Conservation (phyloP, 2,329 filamentous ascomycete genomes). For the Cladophialophora carrionii region DNA sequence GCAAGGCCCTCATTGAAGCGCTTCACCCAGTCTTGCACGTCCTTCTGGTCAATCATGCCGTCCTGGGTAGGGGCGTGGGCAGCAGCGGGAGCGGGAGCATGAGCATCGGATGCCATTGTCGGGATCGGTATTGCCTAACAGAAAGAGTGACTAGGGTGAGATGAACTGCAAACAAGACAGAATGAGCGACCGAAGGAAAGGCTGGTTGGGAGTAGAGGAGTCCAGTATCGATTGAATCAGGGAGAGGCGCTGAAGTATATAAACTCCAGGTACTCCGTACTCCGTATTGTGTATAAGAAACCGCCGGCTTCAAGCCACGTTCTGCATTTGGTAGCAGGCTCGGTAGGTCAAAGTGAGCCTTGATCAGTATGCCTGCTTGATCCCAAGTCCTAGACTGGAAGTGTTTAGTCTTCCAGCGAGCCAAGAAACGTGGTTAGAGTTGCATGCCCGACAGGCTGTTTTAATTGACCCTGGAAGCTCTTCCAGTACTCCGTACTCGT, state of each 20-base stretch:
- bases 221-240: neutral
- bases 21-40: conserved; percentile 28
- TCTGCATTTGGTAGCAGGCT: conserved; percentile 1
- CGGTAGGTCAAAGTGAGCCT: conserved; percentile 6
- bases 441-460: conserved; percentile 6
- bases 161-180: neutral
- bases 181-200: conserved; percentile 1
- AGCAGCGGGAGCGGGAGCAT: conserved; percentile 8
- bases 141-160: conserved; percentile 38
- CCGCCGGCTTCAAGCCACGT: neutral
- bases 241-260: conserved; percentile 4
- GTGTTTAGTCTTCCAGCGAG: conserved; percentile 1
- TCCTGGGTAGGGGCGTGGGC: conserved; percentile 14
- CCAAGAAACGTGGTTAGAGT: conserved; percentile 9
- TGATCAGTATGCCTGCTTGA: conserved; percentile 9
- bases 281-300: neutral
- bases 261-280: neutral
- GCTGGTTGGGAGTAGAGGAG: neutral
- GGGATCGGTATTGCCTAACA: neutral
- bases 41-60: conserved; percentile 22
- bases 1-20: conserved; percentile 31
- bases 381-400: conserved; percentile 4
- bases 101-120: conserved; percentile 9
- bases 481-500: too few species aligned
- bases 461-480: neutral